A percentile compares a stretch with the other conserved stretches of the same genome.
Evolutionary conservation across 805 yeast species (phyloP).

Genomic region (Lipomyces spencermartinsiae): DNA sequence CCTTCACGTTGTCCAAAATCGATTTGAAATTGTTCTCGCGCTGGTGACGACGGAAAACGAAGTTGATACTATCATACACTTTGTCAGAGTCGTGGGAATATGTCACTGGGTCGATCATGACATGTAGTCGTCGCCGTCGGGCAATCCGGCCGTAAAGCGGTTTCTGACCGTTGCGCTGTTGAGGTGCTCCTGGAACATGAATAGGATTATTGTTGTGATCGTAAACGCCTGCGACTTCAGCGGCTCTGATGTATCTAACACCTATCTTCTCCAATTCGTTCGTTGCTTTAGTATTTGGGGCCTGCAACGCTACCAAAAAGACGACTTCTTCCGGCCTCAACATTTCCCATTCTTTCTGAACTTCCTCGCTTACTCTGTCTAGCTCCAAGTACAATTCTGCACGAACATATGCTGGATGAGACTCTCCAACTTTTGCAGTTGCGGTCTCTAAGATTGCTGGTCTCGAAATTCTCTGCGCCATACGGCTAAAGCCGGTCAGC

Average conservation of each 20-base stretch:
- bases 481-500: constrained; percentile 40
- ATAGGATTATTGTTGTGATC: constrained; percentile 38
- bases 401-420: constrained; percentile 40
- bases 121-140: constrained; percentile 34
- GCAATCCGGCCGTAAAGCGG: constrained; percentile 21
- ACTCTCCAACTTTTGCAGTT: constrained; percentile 42
- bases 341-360: constrained; percentile 43
- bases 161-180: constrained; percentile 25
- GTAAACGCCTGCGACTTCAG: constrained; percentile 41
- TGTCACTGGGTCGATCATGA: constrained; percentile 40
- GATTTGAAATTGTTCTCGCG: constrained; percentile 41
- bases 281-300: constrained; percentile 29
- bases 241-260: constrained; percentile 39
- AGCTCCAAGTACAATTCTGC: constrained; percentile 41
- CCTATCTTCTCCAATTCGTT: constrained; percentile 38
- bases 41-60: constrained; percentile 42
- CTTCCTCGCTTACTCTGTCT: constrained; percentile 25
- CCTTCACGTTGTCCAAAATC: constrained; percentile 33
- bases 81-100: constrained; percentile 18
- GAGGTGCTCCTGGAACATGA: background rate
- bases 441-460: constrained; percentile 38
- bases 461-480: constrained; percentile 37
- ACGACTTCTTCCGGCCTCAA: constrained; percentile 41
- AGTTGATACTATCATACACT: constrained; percentile 38
- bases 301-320: constrained; percentile 38